Conservation (phyloP, 1,284 basidiomycete species). For the Sporisorium graminicola region DNA sequence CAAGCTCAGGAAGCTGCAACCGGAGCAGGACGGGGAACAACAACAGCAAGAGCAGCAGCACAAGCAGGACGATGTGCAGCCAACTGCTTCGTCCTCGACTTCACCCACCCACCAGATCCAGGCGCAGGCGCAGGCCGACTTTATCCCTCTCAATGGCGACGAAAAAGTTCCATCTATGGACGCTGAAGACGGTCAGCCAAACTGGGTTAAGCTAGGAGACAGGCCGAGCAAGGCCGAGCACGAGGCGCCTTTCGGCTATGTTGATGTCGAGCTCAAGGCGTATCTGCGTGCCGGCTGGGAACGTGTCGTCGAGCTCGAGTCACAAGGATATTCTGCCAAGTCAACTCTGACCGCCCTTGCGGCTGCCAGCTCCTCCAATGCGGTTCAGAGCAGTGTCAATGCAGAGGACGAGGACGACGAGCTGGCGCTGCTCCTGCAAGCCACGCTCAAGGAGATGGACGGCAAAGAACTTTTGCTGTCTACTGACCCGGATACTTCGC, state of each 20-base stretch:
- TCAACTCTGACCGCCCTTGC: slow-evolving; percentile 26
- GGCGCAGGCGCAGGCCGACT: slow-evolving; percentile 29
- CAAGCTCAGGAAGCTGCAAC: slow-evolving; percentile 38
- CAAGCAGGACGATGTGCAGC: slow-evolving; percentile 20
- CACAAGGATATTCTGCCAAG: slow-evolving; percentile 32
- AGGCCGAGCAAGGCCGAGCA: slow-evolving; percentile 38
- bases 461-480: slow-evolving; percentile 64
- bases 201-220: slow-evolving; percentile 45
- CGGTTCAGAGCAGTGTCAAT: slow-evolving; percentile 8
- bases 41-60: slow-evolving; percentile 16
- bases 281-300: slow-evolving; percentile 55
- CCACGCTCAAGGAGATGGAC: slow-evolving; percentile 63
- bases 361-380: slow-evolving; percentile 1
- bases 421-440: slow-evolving; percentile 57
- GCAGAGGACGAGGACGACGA: slow-evolving; percentile 49
- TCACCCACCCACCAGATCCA: slow-evolving; percentile 26
- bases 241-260: slow-evolving; percentile 63
- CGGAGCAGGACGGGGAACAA: slow-evolving; percentile 22
- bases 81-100: slow-evolving; percentile 15
- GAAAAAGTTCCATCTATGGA: not conserved
- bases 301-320: slow-evolving; percentile 40
- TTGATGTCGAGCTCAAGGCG: slow-evolving; percentile 62
- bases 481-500: slow-evolving; percentile 64
- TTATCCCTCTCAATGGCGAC: slow-evolving; percentile 28
- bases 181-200: slow-evolving; percentile 20